Percentiles rank a stretch among this genome's conserved stretches.
phyloP scores from a whole-genome alignment of 139 green algal species.

The Chlorella sp. region DNA sequence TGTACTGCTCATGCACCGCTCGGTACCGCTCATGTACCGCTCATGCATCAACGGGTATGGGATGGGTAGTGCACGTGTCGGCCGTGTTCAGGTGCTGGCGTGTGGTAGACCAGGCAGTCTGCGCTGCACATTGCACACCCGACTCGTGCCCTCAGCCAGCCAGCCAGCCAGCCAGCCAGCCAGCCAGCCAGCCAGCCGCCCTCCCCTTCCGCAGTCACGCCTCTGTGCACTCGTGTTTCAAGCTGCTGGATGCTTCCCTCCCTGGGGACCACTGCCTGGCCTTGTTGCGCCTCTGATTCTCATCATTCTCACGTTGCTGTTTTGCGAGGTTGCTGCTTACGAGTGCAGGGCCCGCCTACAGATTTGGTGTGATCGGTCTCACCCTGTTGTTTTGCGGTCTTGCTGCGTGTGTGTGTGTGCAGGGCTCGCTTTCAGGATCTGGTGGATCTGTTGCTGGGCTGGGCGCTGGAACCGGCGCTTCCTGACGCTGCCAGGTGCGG shows the following conservation, averaged over 20 bases:
- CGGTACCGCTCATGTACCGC: too few relatives aligned
- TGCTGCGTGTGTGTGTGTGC: background rate
- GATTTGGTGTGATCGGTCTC: constrained; percentile 57
- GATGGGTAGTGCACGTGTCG: too few relatives aligned
- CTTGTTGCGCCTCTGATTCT: background rate
- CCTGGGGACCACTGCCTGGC: background rate
- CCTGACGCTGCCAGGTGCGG: constrained; percentile 26
- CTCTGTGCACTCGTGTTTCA: background rate
- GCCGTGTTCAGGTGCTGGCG: background rate
- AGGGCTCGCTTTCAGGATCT: constrained; percentile 45
- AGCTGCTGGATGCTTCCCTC: background rate
- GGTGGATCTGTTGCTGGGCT: constrained; percentile 63
- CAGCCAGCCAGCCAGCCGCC: background rate
- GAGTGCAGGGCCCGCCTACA: constrained; percentile 29
- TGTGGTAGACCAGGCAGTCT: background rate
- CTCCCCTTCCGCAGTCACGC: background rate
- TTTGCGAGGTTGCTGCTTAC: background rate
- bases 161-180: too few relatives aligned
- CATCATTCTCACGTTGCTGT: too few relatives aligned
- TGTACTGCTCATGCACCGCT: too few relatives aligned
- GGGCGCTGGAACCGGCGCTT: constrained; percentile 60
- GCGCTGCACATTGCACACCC: background rate
- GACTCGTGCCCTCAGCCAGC: background rate
- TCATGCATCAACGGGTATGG: too few relatives aligned
- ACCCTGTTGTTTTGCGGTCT: too few relatives aligned